Base-by-base conservation (phyloP, 768 basidiomycete genomes). In the Termitomyces heimii region DNA sequence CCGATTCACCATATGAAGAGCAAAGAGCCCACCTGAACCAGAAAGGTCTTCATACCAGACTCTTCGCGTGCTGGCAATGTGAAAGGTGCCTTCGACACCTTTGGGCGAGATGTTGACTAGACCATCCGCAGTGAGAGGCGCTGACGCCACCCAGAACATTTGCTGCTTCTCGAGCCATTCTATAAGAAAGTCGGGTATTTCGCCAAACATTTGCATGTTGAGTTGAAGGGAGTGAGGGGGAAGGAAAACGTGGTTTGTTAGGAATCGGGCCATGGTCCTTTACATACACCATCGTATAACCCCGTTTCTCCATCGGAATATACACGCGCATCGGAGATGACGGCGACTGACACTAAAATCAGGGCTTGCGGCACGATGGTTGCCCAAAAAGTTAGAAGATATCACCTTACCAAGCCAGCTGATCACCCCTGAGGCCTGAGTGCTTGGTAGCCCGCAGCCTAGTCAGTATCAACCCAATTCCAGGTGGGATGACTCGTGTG, bases 21-120 rank as follows among this genome's bases (percentile, higher is more conserved):
- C 9, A n/a, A 48, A n/a, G 14, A 22, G 71, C 76, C 40, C 58
- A 85, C 86, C 85, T 61, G 84, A 82, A 13, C 88, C 88, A 31
- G 82, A 83, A 43, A 87, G 73, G 65, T 90, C 87, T 65, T 89
- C 85, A 62, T 90, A 89, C 88, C 87, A 89, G 7, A 85, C 83
- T 50, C 70, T 71, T 34, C 75, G 80, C 16, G 77, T 69, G 57
- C 79, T 73, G 18, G 76, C 73, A 61, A 88, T 67, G 62, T 86
- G 85, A 63, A 90, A 86, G 4, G 80, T 82, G n/a, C 82, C 82
- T 61, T 77, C 70, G 22, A 78, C 73, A 55, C 83, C 84, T 64
- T 89, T 89, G 0, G 86, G 85, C 0, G 84, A 86, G 31, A 88
- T 69, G 62, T 88, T 88, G 54, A 89, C 77, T 46, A 85, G 84